These are phyloP conservation scores for Cyclostephanos tholiformis DNA, from an alignment of 108 stramenopile genomes.

Conservation along the genomic window DNA sequence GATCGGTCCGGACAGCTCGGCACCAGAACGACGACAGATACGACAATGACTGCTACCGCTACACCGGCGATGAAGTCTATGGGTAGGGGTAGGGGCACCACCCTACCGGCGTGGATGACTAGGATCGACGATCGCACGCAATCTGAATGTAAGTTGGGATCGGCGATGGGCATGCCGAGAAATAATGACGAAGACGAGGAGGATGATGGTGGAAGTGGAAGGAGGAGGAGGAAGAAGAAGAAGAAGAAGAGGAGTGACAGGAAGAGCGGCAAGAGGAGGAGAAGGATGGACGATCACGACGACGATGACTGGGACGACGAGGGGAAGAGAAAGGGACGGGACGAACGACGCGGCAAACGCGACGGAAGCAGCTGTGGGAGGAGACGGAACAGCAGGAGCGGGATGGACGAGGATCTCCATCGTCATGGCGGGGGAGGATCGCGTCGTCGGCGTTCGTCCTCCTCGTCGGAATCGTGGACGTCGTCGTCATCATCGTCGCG, in stretches of 20 bases:
- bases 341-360: conserved; percentile 16
- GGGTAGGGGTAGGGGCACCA: conserved; percentile 66
- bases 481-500: conserved; percentile 2
- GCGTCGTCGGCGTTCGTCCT: conserved; percentile 8
- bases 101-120: conserved; percentile 75
- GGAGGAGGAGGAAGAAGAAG: conserved; percentile 7
- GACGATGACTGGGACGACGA: conserved; percentile 16
- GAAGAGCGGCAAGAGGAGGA: background rate
- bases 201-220: background rate
- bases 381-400: background rate
- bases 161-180: conserved; percentile 3
- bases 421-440: conserved; percentile 2
- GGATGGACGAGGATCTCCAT: background rate
- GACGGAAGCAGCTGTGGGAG: conserved; percentile 1
- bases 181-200: background rate
- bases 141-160: conserved; percentile 26
- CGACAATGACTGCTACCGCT: background rate
- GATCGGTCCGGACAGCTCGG: background rate
- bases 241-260: background rate
- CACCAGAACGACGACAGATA: background rate
- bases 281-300: background rate
- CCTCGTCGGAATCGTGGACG: conserved; percentile 5
- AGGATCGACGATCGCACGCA: conserved; percentile 1
- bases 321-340: background rate
- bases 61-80: conserved; percentile 36